phyloP scores from a whole-genome alignment of 208 protist genomes.

The Crithidia brevicula region DNA sequence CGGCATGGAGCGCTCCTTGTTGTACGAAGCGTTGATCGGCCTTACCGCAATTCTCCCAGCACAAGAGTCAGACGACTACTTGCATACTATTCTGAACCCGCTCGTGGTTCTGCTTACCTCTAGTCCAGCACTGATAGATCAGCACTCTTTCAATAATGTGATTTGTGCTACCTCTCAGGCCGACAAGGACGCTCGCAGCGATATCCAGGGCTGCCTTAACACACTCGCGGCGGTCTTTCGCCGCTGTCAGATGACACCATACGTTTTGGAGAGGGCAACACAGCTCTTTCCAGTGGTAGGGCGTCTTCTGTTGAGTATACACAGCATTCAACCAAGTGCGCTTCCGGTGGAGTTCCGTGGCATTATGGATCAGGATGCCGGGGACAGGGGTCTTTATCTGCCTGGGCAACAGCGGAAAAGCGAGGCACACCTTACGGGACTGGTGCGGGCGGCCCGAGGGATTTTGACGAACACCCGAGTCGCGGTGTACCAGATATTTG shows the following conservation, averaged over 20 bases:
- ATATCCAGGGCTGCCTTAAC: constrained; percentile 47
- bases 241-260: constrained; percentile 56
- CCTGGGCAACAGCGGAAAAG: constrained; percentile 50
- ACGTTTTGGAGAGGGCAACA: constrained; percentile 52
- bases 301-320: constrained; percentile 50
- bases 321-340: constrained; percentile 47
- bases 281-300: constrained; percentile 42
- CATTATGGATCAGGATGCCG: constrained; percentile 46
- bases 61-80: constrained; percentile 45
- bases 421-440: constrained; percentile 11
- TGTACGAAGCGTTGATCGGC: constrained; percentile 76
- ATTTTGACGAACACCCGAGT: constrained; percentile 58
- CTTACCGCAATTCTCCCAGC: constrained; percentile 51
- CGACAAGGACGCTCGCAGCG: constrained; percentile 31
- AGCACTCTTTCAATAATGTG: constrained; percentile 64
- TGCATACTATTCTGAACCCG: constrained; percentile 64
- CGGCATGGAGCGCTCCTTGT: constrained; percentile 46
- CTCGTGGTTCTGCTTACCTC: constrained; percentile 50
- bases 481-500: constrained; percentile 73
- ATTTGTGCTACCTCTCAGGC: constrained; percentile 33
- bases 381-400: constrained; percentile 50
- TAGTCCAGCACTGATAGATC: constrained; percentile 28
- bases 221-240: constrained; percentile 71
- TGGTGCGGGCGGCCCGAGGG: constrained; percentile 33
- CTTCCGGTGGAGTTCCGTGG: constrained; percentile 46